Percentiles rank a stretch among this genome's conserved stretches.
phyloP scores from a whole-genome alignment of 805 yeast species.

The Ogataea neopini region DNA sequence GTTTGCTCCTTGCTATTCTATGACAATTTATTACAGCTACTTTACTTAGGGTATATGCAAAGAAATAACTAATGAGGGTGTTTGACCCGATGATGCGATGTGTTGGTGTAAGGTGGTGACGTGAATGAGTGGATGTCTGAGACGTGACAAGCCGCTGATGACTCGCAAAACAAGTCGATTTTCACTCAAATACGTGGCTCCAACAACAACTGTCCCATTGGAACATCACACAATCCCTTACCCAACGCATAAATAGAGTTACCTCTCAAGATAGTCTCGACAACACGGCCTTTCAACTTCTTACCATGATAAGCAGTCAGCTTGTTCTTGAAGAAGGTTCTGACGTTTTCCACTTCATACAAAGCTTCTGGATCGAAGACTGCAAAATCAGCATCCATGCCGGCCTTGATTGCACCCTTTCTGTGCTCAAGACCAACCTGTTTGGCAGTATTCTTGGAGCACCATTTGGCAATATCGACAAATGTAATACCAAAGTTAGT shows the following conservation, averaged over 20 bases:
- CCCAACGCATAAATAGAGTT: conserved; percentile 58
- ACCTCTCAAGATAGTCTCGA: conserved; percentile 82
- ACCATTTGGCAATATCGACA: conserved; percentile 74
- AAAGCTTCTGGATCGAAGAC: conserved; percentile 67
- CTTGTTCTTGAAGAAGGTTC: conserved; percentile 78
- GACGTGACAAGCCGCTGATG: not conserved
- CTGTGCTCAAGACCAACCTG: conserved; percentile 75
- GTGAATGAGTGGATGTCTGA: no score
- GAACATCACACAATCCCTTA: conserved; percentile 54
- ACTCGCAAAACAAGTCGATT: not conserved
- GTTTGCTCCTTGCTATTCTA: not conserved
- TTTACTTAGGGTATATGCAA: not conserved
- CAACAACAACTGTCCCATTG: conserved; percentile 60
- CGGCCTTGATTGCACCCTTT: conserved; percentile 73
- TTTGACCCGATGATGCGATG: no score
- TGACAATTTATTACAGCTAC: not conserved
- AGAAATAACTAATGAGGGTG: not conserved
- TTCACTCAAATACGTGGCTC: no score
- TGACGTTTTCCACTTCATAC: conserved; percentile 52
- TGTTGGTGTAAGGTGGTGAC: no score
- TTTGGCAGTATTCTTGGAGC: conserved; percentile 76
- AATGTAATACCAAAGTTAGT: conserved; percentile 38
- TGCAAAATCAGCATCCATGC: conserved; percentile 86
- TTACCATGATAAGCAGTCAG: conserved; percentile 83
- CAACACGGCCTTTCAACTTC: conserved; percentile 67